A percentile compares a stretch with the other conserved stretches of the same genome.
phyloP scores from a whole-genome alignment of 768 basidiomycete species.

The Panaeolus papilionaceus region DNA sequence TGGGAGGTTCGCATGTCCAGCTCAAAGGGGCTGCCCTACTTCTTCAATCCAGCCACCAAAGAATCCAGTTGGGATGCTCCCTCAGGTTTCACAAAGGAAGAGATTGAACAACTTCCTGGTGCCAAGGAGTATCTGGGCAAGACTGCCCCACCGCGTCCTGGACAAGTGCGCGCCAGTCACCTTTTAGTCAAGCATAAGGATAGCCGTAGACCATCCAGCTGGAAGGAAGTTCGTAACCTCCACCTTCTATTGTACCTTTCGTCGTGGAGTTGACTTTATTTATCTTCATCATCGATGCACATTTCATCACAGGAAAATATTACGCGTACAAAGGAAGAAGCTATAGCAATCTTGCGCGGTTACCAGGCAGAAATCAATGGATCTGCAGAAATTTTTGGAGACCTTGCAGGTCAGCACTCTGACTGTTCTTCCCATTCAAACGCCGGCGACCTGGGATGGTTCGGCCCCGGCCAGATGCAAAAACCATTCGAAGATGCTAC shows the following conservation, averaged over 20 bases:
- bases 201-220: slow-evolving; percentile 80
- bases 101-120: slow-evolving; percentile 71
- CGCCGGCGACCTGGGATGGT: slow-evolving; percentile 89
- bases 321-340: slow-evolving; percentile 88
- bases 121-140: slow-evolving; percentile 55
- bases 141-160: slow-evolving; percentile 35
- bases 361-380: slow-evolving; percentile 68
- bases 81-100: slow-evolving; percentile 58
- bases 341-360: slow-evolving; percentile 74
- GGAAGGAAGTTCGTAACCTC: slow-evolving; percentile 72
- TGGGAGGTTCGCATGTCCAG: slow-evolving; percentile 93
- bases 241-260: slow-evolving; percentile 11
- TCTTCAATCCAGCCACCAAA: slow-evolving; percentile 75
- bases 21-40: slow-evolving; percentile 84
- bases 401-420: slow-evolving; percentile 78
- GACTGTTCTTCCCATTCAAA: slow-evolving; percentile 89
- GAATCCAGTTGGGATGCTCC: slow-evolving; percentile 86
- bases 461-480: slow-evolving; percentile 92
- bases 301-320: slow-evolving; percentile 62
- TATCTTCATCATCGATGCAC: slow-evolving; percentile 5
- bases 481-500: slow-evolving; percentile 95
- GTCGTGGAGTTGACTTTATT: background rate
- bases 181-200: slow-evolving; percentile 90
- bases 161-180: slow-evolving; percentile 92
- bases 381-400: slow-evolving; percentile 68